phyloP scores from a whole-genome alignment of 768 basidiomycete species.

The Trametes punicea region DNA sequence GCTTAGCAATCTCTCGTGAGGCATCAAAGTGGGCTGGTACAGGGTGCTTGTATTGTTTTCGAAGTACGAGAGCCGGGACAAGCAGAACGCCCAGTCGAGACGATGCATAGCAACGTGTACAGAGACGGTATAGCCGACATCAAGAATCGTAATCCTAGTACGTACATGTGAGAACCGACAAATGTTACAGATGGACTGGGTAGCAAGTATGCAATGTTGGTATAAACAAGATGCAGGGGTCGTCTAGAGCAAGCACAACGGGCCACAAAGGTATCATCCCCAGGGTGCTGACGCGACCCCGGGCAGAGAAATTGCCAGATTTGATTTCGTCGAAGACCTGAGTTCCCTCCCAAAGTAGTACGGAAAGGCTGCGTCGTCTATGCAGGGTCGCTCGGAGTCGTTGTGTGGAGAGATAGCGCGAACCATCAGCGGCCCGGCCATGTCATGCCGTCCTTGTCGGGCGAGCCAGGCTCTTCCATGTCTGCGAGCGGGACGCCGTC shows the following conservation, averaged over 20 bases:
- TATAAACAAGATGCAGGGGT: slow-evolving; percentile 10
- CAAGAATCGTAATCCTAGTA: no score
- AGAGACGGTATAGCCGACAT: no score
- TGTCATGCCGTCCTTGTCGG: slow-evolving; percentile 44
- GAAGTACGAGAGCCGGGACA: no score
- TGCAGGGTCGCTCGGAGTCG: background rate
- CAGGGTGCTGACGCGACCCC: background rate
- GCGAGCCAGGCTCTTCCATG: slow-evolving; percentile 39
- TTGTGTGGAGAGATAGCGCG: background rate
- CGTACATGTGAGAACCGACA: slow-evolving; percentile 8
- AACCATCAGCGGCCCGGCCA: slow-evolving; percentile 43
- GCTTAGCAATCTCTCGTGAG: no score
- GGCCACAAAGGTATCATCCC: background rate
- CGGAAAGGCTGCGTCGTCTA: background rate
- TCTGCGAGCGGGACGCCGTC: slow-evolving; percentile 38
- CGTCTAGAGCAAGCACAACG: background rate
- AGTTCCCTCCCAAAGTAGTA: no score
- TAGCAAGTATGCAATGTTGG: slow-evolving; percentile 7
- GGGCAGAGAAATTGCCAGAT: background rate
- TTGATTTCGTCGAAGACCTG: no score
- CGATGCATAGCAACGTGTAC: no score
- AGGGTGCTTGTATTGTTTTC: no score
- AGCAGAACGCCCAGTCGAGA: no score
- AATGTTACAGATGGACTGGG: slow-evolving; percentile 3
- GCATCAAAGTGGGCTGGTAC: no score